These are phyloP conservation scores for Purpureocillium lavendulum DNA, from an alignment of 2,329 filamentous ascomycete genomes.

Conservation along the genomic window DNA sequence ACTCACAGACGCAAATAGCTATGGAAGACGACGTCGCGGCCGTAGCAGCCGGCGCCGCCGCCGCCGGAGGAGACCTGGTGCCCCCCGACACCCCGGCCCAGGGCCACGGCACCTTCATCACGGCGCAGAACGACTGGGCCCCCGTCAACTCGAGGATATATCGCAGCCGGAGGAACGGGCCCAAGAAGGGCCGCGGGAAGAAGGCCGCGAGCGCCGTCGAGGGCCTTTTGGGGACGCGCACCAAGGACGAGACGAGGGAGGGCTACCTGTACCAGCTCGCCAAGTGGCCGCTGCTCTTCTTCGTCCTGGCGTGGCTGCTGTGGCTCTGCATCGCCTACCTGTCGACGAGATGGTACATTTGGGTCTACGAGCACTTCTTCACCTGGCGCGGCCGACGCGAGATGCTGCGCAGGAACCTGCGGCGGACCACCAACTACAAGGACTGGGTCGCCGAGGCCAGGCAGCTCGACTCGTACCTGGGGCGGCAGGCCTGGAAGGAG, in stretches of 20 bases:
- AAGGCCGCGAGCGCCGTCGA: conserved; percentile 28
- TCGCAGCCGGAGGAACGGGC: conserved; percentile 24
- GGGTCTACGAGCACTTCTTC: conserved; percentile 82
- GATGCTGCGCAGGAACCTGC: conserved; percentile 60
- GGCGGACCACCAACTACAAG: conserved; percentile 62
- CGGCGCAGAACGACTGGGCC: conserved; percentile 92
- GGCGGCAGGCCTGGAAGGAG: conserved; percentile 73
- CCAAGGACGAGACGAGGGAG: conserved; percentile 87
- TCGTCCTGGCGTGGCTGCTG: conserved; percentile 73
- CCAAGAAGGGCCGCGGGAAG: conserved; percentile 21
- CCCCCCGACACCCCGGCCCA: conserved; percentile 13
- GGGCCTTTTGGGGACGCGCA: conserved; percentile 44
- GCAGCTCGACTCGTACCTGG: conserved; percentile 71
- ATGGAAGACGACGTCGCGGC: conserved; percentile 24
- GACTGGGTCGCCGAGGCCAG: conserved; percentile 79
- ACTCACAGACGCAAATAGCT: conserved; percentile 21
- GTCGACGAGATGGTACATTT: conserved; percentile 80
- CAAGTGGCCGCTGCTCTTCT: conserved; percentile 83
- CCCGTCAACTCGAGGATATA: conserved; percentile 69
- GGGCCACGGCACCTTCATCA: conserved; percentile 55
- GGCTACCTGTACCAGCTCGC: conserved; percentile 82
- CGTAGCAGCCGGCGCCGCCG: conserved; percentile 28
- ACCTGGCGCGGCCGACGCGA: conserved; percentile 81
- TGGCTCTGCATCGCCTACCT: conserved; percentile 67
- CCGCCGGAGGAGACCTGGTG: conserved; percentile 26